Evolutionary conservation across 2,329 filamentous ascomycete genomes (phyloP), one percentile per base, ranked within the genome.

Genomic region (Scedosporium apiospermum): DNA sequence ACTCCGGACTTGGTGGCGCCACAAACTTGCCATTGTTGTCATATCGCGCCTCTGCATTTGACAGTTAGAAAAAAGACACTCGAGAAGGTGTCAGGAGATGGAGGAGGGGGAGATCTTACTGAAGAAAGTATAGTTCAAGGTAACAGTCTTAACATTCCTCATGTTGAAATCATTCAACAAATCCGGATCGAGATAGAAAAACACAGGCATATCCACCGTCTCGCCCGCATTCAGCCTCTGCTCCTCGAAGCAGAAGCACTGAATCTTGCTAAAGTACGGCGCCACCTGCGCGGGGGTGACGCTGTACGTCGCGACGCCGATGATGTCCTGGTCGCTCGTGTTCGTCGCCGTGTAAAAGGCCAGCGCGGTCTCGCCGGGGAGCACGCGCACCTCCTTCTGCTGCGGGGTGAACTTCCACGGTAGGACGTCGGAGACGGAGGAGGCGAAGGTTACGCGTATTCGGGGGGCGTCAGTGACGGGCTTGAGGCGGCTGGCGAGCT

Each of bases 191-290:
- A 99, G 89, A 75, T 98, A 99, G 77, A 99, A 99, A 76, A 99
- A 99, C 0, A 99, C 96, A 0, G 95, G 96, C 96, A 99, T 99
- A 74, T 99, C 95, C 62, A 99, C 95, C 55, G 92, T 95, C 81
- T 99, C 96, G 55, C 93, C 93, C 5, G 93, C 93, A 72, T 95
- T 93, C 67, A 99, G 76, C 65, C 96, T 83, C 81, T 99, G 95
- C 76, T 92, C 93, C 78, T 99, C 95, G 70, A 99, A 99, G 76
- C 95, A 99, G 76, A 99, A 99, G 72, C 95, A 99, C 76, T 99
- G 95, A 57, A 99, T 99, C 83, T 99, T 99, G 84, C 90, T 96
- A 73, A 99, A 99, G 75, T 99, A 99, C 1, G 91, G 93, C 53
- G 95, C 93, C 55, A 96, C 93, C 77, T 99, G 95, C 3, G 86